Percentiles rank a stretch among this genome's conserved stretches.
These are phyloP conservation scores for Magnaporthiopsis rhizophila DNA, from an alignment of 2,329 filamentous ascomycete species.

Conservation along the genomic window DNA sequence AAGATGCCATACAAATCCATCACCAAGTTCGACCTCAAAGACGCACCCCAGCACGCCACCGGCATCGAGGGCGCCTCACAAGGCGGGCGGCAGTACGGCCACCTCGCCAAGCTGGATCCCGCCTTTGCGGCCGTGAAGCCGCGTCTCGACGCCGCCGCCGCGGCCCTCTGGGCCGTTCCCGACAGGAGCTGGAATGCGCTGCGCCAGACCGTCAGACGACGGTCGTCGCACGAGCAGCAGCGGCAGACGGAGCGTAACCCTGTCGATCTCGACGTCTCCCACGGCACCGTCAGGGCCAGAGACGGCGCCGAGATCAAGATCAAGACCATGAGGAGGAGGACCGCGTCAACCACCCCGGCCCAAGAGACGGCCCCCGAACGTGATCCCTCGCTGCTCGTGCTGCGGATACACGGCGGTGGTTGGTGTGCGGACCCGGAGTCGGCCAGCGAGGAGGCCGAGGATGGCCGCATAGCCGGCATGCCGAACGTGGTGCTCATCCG, in stretches of 20 bases:
- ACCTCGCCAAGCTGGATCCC: slow-evolving; percentile 24
- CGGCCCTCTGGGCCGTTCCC: slow-evolving; percentile 20
- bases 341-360: not conserved
- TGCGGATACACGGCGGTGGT: slow-evolving; percentile 30
- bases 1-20: not conserved
- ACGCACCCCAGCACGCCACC: not conserved
- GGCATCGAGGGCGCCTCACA: slow-evolving; percentile 2
- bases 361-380: slow-evolving; percentile 7
- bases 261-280: slow-evolving; percentile 19
- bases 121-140: slow-evolving; percentile 21
- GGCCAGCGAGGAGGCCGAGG: slow-evolving; percentile 26
- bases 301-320: slow-evolving; percentile 26
- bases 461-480: slow-evolving; percentile 23
- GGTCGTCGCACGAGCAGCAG: slow-evolving; percentile 22
- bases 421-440: slow-evolving; percentile 21
- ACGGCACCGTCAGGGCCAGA: slow-evolving; percentile 20
- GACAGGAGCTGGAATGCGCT: slow-evolving; percentile 19
- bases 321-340: slow-evolving; percentile 22
- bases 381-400: slow-evolving; percentile 19
- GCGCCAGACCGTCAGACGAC: slow-evolving; percentile 19
- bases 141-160: slow-evolving; percentile 18
- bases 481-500: slow-evolving; percentile 28
- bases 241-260: slow-evolving; percentile 22
- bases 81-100: slow-evolving; percentile 26
- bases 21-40: not conserved